Conservation (phyloP, 805 yeast genomes). For the Starmerella bombi region DNA sequence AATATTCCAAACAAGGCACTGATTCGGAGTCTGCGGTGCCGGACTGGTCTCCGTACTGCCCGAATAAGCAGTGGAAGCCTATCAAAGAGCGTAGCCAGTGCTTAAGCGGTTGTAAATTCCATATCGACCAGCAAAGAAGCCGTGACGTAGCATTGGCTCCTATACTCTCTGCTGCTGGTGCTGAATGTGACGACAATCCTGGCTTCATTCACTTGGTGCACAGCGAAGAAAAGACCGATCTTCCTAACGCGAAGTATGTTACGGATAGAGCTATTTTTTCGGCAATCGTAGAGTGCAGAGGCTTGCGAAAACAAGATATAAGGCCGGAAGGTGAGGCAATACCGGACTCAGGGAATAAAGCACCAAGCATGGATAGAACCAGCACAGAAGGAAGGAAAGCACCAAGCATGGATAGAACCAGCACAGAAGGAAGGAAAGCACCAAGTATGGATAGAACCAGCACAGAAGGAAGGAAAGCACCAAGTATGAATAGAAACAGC, state of each 20-base stretch:
- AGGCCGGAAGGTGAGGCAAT: too few relatives aligned
- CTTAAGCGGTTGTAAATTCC: constrained; percentile 22
- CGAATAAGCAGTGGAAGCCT: constrained; percentile 21
- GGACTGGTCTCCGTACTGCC: constrained; percentile 19
- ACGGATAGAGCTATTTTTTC: neutral
- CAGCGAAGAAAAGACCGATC: neutral
- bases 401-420: too few relatives aligned
- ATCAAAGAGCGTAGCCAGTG: constrained; percentile 21
- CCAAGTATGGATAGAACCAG: too few relatives aligned
- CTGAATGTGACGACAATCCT: constrained; percentile 6
- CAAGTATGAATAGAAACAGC: too few relatives aligned
- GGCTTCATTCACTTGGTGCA: neutral
- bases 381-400: too few relatives aligned
- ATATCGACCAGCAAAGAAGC: constrained; percentile 19
- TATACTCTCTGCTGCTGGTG: constrained; percentile 24
- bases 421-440: too few relatives aligned
- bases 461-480: too few relatives aligned
- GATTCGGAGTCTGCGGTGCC: constrained; percentile 19
- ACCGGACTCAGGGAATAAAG: too few relatives aligned
- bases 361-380: too few relatives aligned
- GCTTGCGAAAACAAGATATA: too few relatives aligned
- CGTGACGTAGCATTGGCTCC: constrained; percentile 21
- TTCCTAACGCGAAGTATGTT: neutral
- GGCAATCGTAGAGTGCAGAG: constrained; percentile 1
- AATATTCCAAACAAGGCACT: constrained; percentile 18